Base-by-base conservation (phyloP, 305 asterid genomes). In the Fraxinus greggii region DNA sequence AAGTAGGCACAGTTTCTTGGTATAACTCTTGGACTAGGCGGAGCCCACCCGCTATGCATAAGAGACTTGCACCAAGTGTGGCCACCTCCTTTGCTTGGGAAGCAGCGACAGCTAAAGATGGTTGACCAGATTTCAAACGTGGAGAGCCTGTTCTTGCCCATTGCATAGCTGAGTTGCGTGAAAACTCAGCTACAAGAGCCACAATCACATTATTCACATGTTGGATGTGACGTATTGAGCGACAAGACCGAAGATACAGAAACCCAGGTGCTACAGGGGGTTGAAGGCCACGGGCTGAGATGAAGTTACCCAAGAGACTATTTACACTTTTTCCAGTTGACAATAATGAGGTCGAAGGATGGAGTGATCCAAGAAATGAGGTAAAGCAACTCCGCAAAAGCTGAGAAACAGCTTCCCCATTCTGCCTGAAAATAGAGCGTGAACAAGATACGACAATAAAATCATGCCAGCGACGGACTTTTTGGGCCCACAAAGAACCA, bases 211-310 rank as follows among this genome's bases (percentile, higher is more conserved):
- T 79, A 10, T 48, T 51, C 82, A 84, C 79, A 81, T 63, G 82
- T 72, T 69, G 72, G 26, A 84, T 67, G 48, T 80, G 75, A 45
- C 72, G 67, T 75, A 80, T 79, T 35, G 82, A 42, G 24, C 82
- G 80, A 75, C 69, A 79, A 33, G 79, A 79, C 59, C 87, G 82
- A 74, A 77, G 75, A 79, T 77, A 84, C 40, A 84, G 87, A 56
- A 84, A 42, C 54, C 87, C 87, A 35, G 87, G 87, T 26, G 84
- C 87, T 33, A 84, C 87, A 13, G 76, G 73, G 28, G 84, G 75
- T 3, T 65, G 73, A 36, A 69, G 76, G 36, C 82, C 87, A 4
- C 82, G 75, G 65, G 45, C 72, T 1, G 87, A 76, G 65, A 82
- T 81, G 76, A 73, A 79, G 24, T 79, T 79, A 40, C 86, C 86